Conservation (phyloP, 768 basidiomycete genomes). For the Trichaptum fuscoviolaceum region DNA sequence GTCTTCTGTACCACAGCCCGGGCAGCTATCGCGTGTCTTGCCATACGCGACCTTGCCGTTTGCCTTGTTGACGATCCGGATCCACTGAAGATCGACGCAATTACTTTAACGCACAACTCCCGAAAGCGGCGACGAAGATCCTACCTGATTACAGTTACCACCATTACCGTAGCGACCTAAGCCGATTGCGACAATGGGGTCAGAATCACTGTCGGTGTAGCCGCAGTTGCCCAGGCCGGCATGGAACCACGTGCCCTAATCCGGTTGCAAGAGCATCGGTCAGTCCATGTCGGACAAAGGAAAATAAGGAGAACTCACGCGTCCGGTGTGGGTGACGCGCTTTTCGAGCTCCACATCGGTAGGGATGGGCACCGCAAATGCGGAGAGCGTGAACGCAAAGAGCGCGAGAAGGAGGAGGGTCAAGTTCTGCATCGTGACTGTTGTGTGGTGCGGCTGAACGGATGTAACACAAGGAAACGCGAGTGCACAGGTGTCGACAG, state of each 20-base stretch:
- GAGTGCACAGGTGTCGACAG: neutral
- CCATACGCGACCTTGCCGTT: constrained; percentile 48
- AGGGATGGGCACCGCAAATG: constrained; percentile 37
- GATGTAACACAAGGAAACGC: neutral
- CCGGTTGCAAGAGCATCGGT: neutral
- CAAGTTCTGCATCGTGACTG: constrained; percentile 34
- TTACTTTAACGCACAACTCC: neutral
- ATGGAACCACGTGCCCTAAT: constrained; percentile 66
- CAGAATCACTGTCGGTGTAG: constrained; percentile 37
- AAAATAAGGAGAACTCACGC: constrained; percentile 35
- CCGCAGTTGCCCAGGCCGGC: constrained; percentile 58
- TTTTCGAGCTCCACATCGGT: constrained; percentile 37
- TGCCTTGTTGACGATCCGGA: constrained; percentile 53
- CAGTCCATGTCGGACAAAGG: constrained; percentile 2
- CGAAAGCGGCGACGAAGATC: constrained; percentile 15
- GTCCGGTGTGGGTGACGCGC: constrained; percentile 49
- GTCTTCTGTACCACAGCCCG: constrained; percentile 43
- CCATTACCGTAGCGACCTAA: constrained; percentile 47
- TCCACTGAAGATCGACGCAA: constrained; percentile 36
- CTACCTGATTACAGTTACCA: constrained; percentile 55
- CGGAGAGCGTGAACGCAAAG: constrained; percentile 37
- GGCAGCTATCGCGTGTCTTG: constrained; percentile 53
- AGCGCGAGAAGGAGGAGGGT: constrained; percentile 36
- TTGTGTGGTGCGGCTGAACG: neutral
- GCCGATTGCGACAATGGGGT: constrained; percentile 60